phyloP scores from a whole-genome alignment of 495 filamentous ascomycete genomes.

The Niebla homalea region DNA sequence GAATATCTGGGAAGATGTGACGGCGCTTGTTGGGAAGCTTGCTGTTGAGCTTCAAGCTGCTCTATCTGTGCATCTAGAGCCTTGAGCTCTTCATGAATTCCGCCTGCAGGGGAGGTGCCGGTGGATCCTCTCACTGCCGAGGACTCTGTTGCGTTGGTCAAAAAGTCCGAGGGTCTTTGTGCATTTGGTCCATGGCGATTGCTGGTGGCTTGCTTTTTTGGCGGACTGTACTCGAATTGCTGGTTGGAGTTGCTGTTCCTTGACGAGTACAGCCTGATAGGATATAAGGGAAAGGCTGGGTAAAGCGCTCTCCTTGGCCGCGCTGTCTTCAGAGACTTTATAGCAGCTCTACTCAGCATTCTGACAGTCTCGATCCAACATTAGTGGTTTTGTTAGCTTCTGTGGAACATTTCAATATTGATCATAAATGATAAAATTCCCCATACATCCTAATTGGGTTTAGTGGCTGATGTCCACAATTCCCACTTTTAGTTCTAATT shows the following conservation, averaged over 20 bases:
- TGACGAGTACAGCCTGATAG: conserved; percentile 28
- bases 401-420: no score
- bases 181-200: conserved; percentile 4
- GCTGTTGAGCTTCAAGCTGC: background rate
- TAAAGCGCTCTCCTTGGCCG: no score
- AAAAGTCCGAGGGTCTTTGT: background rate
- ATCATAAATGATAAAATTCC: no score
- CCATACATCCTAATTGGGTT: no score
- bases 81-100: conserved; percentile 3
- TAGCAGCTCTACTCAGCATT: conserved; percentile 15
- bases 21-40: conserved; percentile 1
- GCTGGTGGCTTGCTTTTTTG: conserved; percentile 11
- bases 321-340: conserved; percentile 4
- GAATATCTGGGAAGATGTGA: conserved; percentile 22
- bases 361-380: background rate
- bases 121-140: no score
- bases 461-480: no score
- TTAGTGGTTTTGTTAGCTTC: no score
- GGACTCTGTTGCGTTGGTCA: background rate
- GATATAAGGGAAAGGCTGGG: no score
- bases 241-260: conserved; percentile 33
- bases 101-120: no score
- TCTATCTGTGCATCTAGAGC: conserved; percentile 3
- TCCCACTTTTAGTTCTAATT: no score
- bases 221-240: conserved; percentile 30